Percentiles rank a stretch among this genome's conserved stretches.
These are phyloP conservation scores for Daphne laureola DNA, from an alignment of 441 rosid genomes.

Conservation along the genomic window DNA sequence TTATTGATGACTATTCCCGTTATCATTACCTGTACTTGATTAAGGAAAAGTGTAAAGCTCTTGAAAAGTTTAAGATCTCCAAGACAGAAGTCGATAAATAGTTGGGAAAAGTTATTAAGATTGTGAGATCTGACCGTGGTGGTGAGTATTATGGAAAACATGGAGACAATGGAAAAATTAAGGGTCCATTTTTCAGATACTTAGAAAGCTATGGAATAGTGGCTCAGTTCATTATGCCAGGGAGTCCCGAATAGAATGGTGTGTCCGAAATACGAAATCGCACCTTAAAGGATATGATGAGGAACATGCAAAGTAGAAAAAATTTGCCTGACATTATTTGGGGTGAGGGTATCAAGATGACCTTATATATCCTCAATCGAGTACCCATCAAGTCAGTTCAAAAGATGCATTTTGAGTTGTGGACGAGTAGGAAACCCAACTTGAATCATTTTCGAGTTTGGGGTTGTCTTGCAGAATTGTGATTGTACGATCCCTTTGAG, in stretches of 20 bases:
- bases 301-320: not conserved
- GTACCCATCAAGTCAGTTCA: not conserved
- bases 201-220: not conserved
- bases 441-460: no score
- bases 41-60: not conserved
- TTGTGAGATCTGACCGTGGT: not conserved
- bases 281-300: not conserved
- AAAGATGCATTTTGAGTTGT: not conserved
- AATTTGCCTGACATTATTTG: not conserved
- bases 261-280: not conserved
- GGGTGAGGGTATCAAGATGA: not conserved
- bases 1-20: not conserved
- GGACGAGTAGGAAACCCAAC: no score
- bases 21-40: not conserved
- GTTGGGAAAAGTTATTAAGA: not conserved
- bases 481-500: not conserved
- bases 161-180: no score
- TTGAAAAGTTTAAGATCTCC: not conserved
- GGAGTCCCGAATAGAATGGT: not conserved
- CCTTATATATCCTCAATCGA: not conserved
- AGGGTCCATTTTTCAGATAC: no score
- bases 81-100: not conserved
- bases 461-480: no score
- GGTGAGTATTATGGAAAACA: not conserved
- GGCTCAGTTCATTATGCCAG: not conserved